A percentile compares a stretch with the other conserved stretches of the same genome.
Conservation (phyloP, 495 filamentous ascomycete genomes). For the Niebla homalea region DNA sequence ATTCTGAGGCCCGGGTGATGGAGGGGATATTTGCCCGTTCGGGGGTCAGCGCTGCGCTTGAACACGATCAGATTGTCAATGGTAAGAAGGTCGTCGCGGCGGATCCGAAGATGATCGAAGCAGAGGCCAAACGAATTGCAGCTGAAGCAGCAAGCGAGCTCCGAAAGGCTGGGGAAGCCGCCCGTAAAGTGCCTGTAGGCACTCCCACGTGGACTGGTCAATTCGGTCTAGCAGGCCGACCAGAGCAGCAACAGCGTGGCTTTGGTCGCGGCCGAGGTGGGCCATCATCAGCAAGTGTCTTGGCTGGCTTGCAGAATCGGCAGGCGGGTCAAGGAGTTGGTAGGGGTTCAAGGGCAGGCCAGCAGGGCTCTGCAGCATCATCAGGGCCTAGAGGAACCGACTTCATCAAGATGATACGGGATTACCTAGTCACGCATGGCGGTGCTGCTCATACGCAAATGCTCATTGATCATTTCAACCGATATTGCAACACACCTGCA, state of each 20-base stretch:
- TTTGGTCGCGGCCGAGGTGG: slow-evolving; percentile 27
- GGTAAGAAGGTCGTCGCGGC: slow-evolving; percentile 48
- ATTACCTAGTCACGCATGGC: slow-evolving; percentile 57
- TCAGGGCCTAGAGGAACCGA: slow-evolving; percentile 26
- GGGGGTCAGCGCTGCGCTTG: slow-evolving; percentile 69
- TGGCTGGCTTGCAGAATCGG: slow-evolving; percentile 46
- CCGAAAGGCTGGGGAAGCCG: slow-evolving; percentile 55
- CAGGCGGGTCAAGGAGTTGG: slow-evolving; percentile 31
- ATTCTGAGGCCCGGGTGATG: slow-evolving; percentile 55
- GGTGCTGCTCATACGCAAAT: slow-evolving; percentile 59
- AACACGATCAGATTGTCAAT: slow-evolving; percentile 80
- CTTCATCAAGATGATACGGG: slow-evolving; percentile 60
- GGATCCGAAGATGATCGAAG: slow-evolving; percentile 59
- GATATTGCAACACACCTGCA: slow-evolving; percentile 40
- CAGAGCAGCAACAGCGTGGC: slow-evolving; percentile 19
- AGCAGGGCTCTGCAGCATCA: slow-evolving; percentile 14
- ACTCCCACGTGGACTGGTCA: slow-evolving; percentile 90
- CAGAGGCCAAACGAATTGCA: slow-evolving; percentile 71
- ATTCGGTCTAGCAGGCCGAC: slow-evolving; percentile 57
- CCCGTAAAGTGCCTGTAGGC: slow-evolving; percentile 59
- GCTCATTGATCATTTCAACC: slow-evolving; percentile 69
- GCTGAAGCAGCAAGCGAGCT: slow-evolving; percentile 62
- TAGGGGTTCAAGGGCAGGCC: slow-evolving; percentile 16
- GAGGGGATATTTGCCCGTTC: slow-evolving; percentile 74
- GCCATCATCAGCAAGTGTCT: slow-evolving; percentile 39